Conservation (phyloP, 2,329 filamentous ascomycete genomes). For the Cladosporium sp. region DNA sequence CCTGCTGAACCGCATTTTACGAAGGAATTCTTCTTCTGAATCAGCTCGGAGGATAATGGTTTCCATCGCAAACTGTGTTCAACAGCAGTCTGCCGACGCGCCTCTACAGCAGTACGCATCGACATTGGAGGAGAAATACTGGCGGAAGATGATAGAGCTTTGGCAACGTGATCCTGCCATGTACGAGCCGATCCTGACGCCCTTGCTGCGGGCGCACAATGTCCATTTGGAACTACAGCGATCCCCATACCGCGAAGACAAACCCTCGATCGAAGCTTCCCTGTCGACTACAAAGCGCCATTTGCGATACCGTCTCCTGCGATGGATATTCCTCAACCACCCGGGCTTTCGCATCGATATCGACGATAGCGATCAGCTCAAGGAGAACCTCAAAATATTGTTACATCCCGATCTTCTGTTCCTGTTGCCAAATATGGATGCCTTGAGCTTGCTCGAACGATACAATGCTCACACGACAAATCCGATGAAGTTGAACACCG, state of each 20-base stretch:
- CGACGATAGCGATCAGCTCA: not conserved
- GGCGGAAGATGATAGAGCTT: not conserved
- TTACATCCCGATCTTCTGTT: not conserved
- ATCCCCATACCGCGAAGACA: not conserved
- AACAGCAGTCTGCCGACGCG: not conserved
- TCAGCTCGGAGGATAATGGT: not conserved
- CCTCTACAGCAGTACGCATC: not conserved
- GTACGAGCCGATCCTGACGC: not conserved
- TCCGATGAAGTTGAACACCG: not conserved
- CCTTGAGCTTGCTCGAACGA: not conserved
- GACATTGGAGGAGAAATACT: not conserved
- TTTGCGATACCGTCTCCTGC: not conserved
- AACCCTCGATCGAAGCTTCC: not conserved
- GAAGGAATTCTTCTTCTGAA: not conserved
- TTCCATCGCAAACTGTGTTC: not conserved
- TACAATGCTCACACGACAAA: not conserved
- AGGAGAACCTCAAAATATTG: too few relatives aligned
- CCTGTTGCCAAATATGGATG: not conserved
- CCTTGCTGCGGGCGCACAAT: not conserved
- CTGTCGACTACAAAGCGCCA: not conserved
- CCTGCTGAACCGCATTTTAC: not conserved
- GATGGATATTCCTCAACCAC: not conserved
- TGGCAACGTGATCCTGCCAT: not conserved
- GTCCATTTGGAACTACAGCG: constrained; percentile 16
- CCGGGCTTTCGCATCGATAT: not conserved